Evolutionary conservation across 1,139 yeast species (phyloP).

Genomic region (Pichia sp.): DNA sequence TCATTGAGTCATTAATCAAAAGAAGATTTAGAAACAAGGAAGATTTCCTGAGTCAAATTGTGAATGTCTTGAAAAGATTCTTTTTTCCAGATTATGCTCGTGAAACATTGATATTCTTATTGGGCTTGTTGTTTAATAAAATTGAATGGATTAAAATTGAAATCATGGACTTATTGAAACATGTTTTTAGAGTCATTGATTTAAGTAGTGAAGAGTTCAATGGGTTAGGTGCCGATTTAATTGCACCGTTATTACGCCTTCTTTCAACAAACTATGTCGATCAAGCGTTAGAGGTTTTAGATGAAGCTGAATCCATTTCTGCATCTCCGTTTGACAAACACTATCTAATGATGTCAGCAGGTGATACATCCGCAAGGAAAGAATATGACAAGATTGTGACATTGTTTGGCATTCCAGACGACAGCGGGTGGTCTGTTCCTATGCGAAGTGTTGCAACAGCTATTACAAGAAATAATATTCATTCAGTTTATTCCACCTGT

Average conservation of each 20-base stretch:
- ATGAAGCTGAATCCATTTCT: slow-evolving; percentile 77
- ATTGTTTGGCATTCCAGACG: slow-evolving; percentile 91
- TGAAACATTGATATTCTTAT: slow-evolving; percentile 61
- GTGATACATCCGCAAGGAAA: slow-evolving; percentile 68
- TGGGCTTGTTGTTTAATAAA: slow-evolving; percentile 75
- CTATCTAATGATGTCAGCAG: slow-evolving; percentile 84
- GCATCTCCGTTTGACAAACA: slow-evolving; percentile 89
- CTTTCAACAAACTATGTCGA: slow-evolving; percentile 83
- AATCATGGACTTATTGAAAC: slow-evolving; percentile 67
- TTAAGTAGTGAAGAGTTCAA: slow-evolving; percentile 71
- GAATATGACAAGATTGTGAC: slow-evolving; percentile 86
- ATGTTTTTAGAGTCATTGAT: slow-evolving; percentile 71
- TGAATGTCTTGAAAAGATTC: slow-evolving; percentile 55
- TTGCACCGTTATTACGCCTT: slow-evolving; percentile 79
- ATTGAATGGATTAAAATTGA: slow-evolving; percentile 74
- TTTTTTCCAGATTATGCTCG: slow-evolving; percentile 77
- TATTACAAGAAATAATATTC: slow-evolving; percentile 84
- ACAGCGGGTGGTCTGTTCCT: slow-evolving; percentile 97
- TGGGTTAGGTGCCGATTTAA: slow-evolving; percentile 91
- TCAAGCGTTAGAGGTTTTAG: slow-evolving; percentile 81
- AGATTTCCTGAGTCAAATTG: slow-evolving; percentile 79
- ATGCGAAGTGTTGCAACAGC: slow-evolving; percentile 90
- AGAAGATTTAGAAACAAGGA: slow-evolving; percentile 78
- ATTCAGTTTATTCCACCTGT: slow-evolving; percentile 90
- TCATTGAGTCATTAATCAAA: slow-evolving; percentile 70